phyloP scores from a whole-genome alignment of 1,284 basidiomycete species.

The Papiliotrema fonsecae region DNA sequence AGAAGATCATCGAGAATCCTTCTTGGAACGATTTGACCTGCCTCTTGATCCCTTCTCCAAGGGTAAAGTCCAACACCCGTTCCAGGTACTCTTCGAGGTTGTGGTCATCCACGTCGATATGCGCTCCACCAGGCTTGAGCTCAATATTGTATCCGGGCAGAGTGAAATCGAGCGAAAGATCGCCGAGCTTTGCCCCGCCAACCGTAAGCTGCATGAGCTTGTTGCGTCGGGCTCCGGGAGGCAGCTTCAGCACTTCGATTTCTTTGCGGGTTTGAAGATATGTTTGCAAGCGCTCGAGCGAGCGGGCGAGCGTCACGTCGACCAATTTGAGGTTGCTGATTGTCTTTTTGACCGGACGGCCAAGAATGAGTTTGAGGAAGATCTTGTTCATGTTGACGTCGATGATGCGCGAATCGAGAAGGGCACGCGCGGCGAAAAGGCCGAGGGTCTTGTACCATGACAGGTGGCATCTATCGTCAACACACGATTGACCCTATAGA shows the following conservation, averaged over 20 bases:
- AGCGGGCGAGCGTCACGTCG: conserved; percentile 77
- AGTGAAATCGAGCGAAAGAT: conserved; percentile 91
- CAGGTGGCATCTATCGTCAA: conserved; percentile 46
- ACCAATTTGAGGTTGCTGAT: conserved; percentile 77
- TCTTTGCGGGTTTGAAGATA: conserved; percentile 48
- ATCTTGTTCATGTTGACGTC: conserved; percentile 90
- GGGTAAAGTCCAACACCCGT: conserved; percentile 71
- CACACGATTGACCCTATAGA: conserved; percentile 3
- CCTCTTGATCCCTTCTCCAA: conserved; percentile 66
- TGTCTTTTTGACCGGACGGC: conserved; percentile 74
- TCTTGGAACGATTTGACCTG: conserved; percentile 82
- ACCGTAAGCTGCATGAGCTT: conserved; percentile 50
- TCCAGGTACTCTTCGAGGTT: conserved; percentile 87
- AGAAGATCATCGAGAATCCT: conserved; percentile 88
- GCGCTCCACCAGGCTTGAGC: conserved; percentile 72
- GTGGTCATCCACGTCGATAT: conserved; percentile 71
- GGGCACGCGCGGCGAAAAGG: conserved; percentile 95
- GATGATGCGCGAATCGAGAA: conserved; percentile 95
- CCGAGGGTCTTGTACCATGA: conserved; percentile 86
- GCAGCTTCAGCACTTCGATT: conserved; percentile 46
- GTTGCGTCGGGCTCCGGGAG: conserved; percentile 23
- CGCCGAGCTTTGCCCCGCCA: conserved; percentile 61
- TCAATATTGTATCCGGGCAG: conserved; percentile 93
- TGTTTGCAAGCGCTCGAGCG: conserved; percentile 70
- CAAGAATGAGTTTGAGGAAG: conserved; percentile 82